Conservation (phyloP, 495 filamentous ascomycete species). For the Glonium stellatum region DNA sequence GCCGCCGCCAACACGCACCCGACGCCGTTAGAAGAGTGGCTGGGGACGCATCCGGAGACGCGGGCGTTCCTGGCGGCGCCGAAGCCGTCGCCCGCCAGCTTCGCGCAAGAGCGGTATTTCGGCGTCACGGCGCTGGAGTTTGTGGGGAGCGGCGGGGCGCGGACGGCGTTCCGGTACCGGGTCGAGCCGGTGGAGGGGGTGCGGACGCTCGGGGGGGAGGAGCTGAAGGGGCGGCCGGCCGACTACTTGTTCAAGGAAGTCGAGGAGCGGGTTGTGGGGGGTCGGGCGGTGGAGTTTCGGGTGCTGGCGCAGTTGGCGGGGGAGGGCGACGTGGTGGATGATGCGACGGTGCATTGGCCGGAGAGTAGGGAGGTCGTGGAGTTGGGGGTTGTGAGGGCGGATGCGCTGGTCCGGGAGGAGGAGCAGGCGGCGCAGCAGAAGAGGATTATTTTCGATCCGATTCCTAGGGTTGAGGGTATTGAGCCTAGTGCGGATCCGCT, state of each 20-base stretch:
- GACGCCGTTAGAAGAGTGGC: conserved; percentile 35
- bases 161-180: conserved; percentile 42
- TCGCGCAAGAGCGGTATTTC: conserved; percentile 42
- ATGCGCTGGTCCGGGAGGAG: conserved; percentile 35
- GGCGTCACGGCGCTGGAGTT: conserved; percentile 48
- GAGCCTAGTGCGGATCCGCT: conserved; percentile 47
- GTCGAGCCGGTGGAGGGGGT: conserved; percentile 40
- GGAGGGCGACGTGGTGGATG: conserved; percentile 44
- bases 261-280: conserved; percentile 24
- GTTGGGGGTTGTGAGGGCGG: conserved; percentile 43
- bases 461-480: conserved; percentile 47
- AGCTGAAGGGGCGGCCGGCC: conserved; percentile 30
- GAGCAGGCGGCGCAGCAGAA: conserved; percentile 39
- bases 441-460: conserved; percentile 48
- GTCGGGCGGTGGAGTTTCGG: conserved; percentile 39
- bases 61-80: conserved; percentile 41
- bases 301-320: conserved; percentile 45
- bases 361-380: conserved; percentile 43
- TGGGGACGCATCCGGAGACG: conserved; percentile 41
- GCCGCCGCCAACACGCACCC: conserved; percentile 4
- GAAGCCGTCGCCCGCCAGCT: conserved; percentile 44
- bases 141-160: conserved; percentile 37
- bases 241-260: conserved; percentile 44
- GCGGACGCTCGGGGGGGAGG: conserved; percentile 34
- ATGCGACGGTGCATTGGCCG: conserved; percentile 48